Conservation (phyloP, 2,329 filamentous ascomycete genomes). For the Parastagonospora nodorum region DNA sequence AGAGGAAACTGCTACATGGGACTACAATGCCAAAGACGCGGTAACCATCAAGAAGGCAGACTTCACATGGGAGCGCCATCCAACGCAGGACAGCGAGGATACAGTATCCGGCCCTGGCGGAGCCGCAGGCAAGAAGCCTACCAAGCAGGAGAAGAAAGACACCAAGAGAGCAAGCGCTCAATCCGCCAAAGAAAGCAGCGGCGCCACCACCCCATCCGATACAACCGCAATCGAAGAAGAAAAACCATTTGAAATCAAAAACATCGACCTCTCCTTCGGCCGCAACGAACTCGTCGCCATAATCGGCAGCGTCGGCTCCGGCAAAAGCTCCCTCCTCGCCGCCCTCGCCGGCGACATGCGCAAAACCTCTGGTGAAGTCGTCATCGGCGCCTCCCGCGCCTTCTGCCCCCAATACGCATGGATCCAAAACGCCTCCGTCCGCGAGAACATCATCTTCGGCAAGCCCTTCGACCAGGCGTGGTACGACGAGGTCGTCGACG, state of each 20-base stretch:
- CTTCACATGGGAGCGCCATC: constrained; percentile 84
- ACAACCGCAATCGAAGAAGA: constrained; percentile 49
- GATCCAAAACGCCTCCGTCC: constrained; percentile 91
- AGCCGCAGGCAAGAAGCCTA: constrained; percentile 48
- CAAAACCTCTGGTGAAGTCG: constrained; percentile 73
- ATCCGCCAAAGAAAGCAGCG: constrained; percentile 16
- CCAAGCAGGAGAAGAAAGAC: constrained; percentile 57
- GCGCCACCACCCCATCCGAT: constrained; percentile 55
- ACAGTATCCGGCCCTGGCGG: constrained; percentile 30
- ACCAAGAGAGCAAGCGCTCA: constrained; percentile 47
- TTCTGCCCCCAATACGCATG: constrained; percentile 97
- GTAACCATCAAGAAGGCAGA: constrained; percentile 73
- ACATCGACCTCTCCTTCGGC: constrained; percentile 69
- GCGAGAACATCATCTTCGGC: constrained; percentile 90
- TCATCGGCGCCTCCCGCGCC: constrained; percentile 77
- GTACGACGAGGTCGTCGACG: constrained; percentile 84
- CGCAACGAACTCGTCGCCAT: constrained; percentile 79
- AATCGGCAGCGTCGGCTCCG: constrained; percentile 88
- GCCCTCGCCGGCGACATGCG: constrained; percentile 95
- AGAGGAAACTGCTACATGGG: constrained; percentile 69
- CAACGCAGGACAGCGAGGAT: constrained; percentile 56
- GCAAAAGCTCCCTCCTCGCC: constrained; percentile 87
- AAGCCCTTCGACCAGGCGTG: constrained; percentile 73
- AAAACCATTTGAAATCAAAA: constrained; percentile 74
- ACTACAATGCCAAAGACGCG: constrained; percentile 58